Evolutionary conservation across 257 asterid genomes (phyloP).

Genomic region (Nicotiana tomentosiformis): DNA sequence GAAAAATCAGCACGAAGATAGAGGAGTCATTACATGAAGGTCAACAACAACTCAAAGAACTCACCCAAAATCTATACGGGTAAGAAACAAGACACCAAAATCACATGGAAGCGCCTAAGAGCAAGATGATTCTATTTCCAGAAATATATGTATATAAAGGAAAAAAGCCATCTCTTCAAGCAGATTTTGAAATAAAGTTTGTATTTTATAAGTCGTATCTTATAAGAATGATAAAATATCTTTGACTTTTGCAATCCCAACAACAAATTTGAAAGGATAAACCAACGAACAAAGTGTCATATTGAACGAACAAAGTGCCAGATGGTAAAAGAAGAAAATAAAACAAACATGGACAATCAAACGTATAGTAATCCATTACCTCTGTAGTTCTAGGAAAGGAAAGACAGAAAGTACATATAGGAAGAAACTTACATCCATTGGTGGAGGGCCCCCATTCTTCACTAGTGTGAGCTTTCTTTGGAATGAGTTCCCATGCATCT

Average conservation of each 20-base stretch:
- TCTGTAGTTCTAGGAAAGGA: not conserved
- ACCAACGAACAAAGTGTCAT: not conserved
- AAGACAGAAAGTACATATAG: slow-evolving; percentile 6
- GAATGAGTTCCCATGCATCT: slow-evolving; percentile 94
- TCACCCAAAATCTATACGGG: not conserved
- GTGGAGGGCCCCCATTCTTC: slow-evolving; percentile 58
- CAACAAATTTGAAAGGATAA: not conserved
- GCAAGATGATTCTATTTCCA: slow-evolving; percentile 1
- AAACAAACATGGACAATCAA: slow-evolving; percentile 6
- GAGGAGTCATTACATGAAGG: not conserved
- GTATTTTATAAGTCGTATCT: not conserved
- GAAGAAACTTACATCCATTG: slow-evolving; percentile 52
- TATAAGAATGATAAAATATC: not conserved
- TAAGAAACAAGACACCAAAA: not conserved
- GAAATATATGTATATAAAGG: not conserved
- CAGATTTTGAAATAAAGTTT: not conserved
- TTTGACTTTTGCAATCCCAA: not conserved
- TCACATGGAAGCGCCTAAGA: not conserved
- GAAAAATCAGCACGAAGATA: slow-evolving; percentile 4
- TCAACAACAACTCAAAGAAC: not conserved
- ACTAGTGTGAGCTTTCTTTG: slow-evolving; percentile 78
- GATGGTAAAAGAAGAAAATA: not conserved
- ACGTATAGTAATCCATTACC: not conserved
- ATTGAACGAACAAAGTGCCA: not conserved
- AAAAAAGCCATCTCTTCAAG: not conserved